Base-by-base conservation (phyloP, 179 eudicot genomes). In the Sideroxylon spinosum region DNA sequence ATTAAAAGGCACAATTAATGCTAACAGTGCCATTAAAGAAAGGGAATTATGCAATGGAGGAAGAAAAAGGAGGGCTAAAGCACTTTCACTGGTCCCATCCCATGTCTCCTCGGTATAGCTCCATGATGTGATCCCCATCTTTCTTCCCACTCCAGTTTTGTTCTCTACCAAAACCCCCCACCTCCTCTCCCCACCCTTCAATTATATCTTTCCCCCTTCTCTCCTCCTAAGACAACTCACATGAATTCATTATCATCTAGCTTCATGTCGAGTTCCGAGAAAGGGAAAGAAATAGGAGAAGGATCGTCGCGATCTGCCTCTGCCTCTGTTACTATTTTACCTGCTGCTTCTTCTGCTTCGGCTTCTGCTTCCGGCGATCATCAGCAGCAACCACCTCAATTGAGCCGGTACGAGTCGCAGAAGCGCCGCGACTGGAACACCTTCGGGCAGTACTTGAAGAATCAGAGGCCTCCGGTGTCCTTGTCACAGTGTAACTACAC, bases 401-500 rank as follows among this genome's bases (percentile, higher is more conserved):
- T 81, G 46, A 86, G 89, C 74, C 86, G 89, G 0, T 86, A 86
- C 46, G 89, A 86, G 84, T 84, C 89, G 8, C 89, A 86, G 25
- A 86, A 86, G 26, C 80, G 89, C 3, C 86, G 89, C 25, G 89
- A 86, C 67, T 86, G 89, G 89, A 86, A 84, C 80, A 86, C 89
- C 12, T 86, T 86, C 44, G 86, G 86, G 0, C 89, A 86, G 68
- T 86, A 86, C 80, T 52, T 86, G 52, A 78, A 83, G 77, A 86
- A 86, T 68, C 89, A 82, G 13, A 82, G 85, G 80, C 89, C 89
- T 0, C 89, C 86, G 25, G 79, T 86, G 10, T 62, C 84, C 14
- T 53, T 84, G 73, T 62, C 83, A 10, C 87, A 84, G 80, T 86
- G 89, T 69, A 86, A 78, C 77, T 84, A 80, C 68, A 82, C 48